A percentile compares a stretch with the other conserved stretches of the same genome.
These are phyloP conservation scores for Canavalia gladiata DNA, from an alignment of 306 rosid species.

Conservation along the genomic window DNA sequence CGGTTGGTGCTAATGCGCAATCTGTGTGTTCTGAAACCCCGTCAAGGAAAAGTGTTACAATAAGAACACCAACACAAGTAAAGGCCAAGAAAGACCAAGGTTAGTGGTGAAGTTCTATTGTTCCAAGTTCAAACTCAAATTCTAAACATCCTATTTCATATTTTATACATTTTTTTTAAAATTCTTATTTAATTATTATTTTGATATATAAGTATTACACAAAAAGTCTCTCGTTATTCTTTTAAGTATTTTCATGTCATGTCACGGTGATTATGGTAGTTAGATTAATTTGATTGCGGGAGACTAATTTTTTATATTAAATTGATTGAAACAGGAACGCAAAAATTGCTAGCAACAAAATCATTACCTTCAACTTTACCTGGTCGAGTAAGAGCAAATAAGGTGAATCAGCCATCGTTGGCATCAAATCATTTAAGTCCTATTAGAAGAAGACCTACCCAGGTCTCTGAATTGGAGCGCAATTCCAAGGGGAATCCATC, in stretches of 20 bases:
- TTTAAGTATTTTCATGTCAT: too few species aligned
- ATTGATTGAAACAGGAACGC: constrained; percentile 50
- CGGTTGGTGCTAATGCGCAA: constrained; percentile 51
- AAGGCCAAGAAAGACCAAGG: constrained; percentile 68
- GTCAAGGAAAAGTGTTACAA: constrained; percentile 47
- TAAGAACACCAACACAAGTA: constrained; percentile 49
- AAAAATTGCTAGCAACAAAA: constrained; percentile 43
- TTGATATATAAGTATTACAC: too few species aligned
- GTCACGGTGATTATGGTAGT: too few species aligned
- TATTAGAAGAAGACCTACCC: constrained; percentile 43
- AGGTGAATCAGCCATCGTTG: constrained; percentile 47
- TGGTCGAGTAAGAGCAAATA: constrained; percentile 47
- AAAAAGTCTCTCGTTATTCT: too few species aligned
- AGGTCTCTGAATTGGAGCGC: constrained; percentile 54
- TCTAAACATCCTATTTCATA: too few species aligned
- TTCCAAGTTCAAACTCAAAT: too few species aligned
- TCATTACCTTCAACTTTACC: constrained; percentile 48
- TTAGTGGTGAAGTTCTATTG: constrained; percentile 34
- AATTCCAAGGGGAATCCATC: constrained; percentile 35
- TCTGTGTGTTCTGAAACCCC: constrained; percentile 59
- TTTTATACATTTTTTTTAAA: not conserved
- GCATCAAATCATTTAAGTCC: constrained; percentile 51
- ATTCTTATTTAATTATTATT: too few species aligned
- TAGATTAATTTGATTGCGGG: not conserved
- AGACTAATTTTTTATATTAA: constrained; percentile 33